Evolutionary conservation across 2,329 filamentous ascomycete genomes (phyloP).

Genomic region (Penicillium sp.): DNA sequence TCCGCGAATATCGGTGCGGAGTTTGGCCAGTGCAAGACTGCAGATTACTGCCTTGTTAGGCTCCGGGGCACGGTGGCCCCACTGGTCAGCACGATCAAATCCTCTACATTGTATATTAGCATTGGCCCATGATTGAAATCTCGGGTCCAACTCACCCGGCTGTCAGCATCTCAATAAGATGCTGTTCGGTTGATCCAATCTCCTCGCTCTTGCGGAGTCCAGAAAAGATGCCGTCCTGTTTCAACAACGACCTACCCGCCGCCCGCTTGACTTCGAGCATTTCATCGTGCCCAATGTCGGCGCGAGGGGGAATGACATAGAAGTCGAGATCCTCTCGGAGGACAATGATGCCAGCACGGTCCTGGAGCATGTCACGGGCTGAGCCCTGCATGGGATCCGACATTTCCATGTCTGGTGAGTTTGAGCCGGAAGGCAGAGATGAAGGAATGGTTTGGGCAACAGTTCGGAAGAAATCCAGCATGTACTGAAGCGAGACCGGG

Average conservation of each 20-base stretch:
- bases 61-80: constrained; percentile 96
- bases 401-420: constrained; percentile 58
- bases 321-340: constrained; percentile 95
- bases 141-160: constrained; percentile 67
- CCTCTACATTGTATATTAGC: constrained; percentile 57
- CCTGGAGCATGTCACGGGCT: constrained; percentile 74
- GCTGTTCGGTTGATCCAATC: constrained; percentile 92
- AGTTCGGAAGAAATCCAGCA: constrained; percentile 96
- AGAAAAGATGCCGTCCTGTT: constrained; percentile 93
- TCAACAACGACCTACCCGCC: constrained; percentile 78
- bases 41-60: constrained; percentile 98
- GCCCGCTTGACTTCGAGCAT: constrained; percentile 97
- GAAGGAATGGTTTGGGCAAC: constrained; percentile 88
- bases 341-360: constrained; percentile 93
- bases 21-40: constrained; percentile 85
- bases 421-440: constrained; percentile 63
- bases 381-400: constrained; percentile 69
- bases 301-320: constrained; percentile 84
- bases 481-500: constrained; percentile 92
- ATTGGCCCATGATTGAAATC: neutral
- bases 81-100: constrained; percentile 91
- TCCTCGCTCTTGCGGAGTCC: constrained; percentile 93
- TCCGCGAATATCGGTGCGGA: constrained; percentile 83
- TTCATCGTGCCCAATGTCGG: constrained; percentile 78
- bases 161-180: constrained; percentile 98